Percentiles rank a stretch among this genome's conserved stretches.
phyloP scores from a whole-genome alignment of 768 basidiomycete species.

The Termitomyces sp. region DNA sequence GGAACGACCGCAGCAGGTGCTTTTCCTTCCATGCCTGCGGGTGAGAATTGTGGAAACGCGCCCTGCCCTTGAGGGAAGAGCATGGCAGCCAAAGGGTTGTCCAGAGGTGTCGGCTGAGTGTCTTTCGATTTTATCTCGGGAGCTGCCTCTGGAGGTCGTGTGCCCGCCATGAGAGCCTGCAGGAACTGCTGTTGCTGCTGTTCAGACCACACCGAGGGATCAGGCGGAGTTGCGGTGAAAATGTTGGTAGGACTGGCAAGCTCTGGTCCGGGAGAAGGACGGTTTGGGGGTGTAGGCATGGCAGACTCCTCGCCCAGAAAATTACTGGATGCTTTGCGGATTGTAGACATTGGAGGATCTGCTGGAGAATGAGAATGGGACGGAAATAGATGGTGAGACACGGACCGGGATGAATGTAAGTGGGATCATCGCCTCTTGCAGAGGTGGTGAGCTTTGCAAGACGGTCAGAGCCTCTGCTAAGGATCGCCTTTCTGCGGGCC shows the following conservation, averaged over 20 bases:
- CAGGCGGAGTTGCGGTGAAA: slow-evolving; percentile 24
- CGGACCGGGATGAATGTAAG: slow-evolving; percentile 47
- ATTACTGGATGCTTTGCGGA: slow-evolving; percentile 21
- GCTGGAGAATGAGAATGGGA: not conserved
- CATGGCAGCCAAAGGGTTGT: slow-evolving; percentile 44
- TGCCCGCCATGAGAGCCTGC: slow-evolving; percentile 49
- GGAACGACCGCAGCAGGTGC: slow-evolving; percentile 12
- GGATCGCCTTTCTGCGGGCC: slow-evolving; percentile 72
- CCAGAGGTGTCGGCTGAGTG: slow-evolving; percentile 21
- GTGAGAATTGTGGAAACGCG: slow-evolving; percentile 15
- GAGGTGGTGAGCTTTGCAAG: slow-evolving; percentile 76
- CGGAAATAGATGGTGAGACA: not conserved
- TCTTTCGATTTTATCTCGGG: slow-evolving; percentile 13
- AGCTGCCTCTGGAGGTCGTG: slow-evolving; percentile 11
- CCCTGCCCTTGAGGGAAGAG: slow-evolving; percentile 24
- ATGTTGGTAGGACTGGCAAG: slow-evolving; percentile 16
- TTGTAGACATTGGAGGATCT: slow-evolving; percentile 36
- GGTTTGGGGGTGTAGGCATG: slow-evolving; percentile 31
- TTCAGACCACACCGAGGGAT: slow-evolving; percentile 58
- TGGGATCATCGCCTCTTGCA: slow-evolving; percentile 60
- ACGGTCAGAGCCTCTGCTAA: slow-evolving; percentile 64
- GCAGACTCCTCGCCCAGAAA: slow-evolving; percentile 43
- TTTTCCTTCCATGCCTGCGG: slow-evolving; percentile 19
- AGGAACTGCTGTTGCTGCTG: slow-evolving; percentile 68
- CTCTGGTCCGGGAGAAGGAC: slow-evolving; percentile 21